Percentiles rank a stretch among this genome's conserved stretches.
phyloP scores from a whole-genome alignment of 1,139 yeast species.

The Meyerozyma athensensis region DNA sequence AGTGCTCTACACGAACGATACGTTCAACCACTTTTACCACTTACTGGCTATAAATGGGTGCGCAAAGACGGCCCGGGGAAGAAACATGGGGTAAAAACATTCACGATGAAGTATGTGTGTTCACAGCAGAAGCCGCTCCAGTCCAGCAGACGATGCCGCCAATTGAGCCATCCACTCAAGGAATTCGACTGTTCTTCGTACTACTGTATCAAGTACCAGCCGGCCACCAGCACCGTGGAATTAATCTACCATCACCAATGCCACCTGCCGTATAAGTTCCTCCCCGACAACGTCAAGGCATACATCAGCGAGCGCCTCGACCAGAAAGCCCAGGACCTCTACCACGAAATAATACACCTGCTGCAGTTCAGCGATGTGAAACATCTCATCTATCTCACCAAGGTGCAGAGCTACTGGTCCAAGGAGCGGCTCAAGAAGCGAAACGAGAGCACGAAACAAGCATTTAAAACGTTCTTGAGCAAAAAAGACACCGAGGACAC shows the following conservation, averaged over 20 bases:
- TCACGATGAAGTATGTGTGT: slow-evolving; percentile 17
- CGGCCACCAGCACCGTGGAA: slow-evolving; percentile 14
- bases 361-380: slow-evolving; percentile 12
- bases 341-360: slow-evolving; percentile 13
- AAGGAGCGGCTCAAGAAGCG: slow-evolving; percentile 14
- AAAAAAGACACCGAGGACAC: background rate
- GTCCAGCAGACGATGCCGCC: slow-evolving; percentile 10
- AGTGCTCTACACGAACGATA: slow-evolving; percentile 11
- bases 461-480: slow-evolving; percentile 15
- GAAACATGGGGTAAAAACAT: slow-evolving; percentile 16
- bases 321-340: slow-evolving; percentile 16
- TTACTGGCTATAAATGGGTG: slow-evolving; percentile 17
- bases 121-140: slow-evolving; percentile 12
- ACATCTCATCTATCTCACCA: slow-evolving; percentile 14
- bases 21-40: slow-evolving; percentile 15
- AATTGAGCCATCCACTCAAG: slow-evolving; percentile 16
- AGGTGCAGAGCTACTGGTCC: slow-evolving; percentile 20
- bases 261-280: slow-evolving; percentile 16
- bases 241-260: slow-evolving; percentile 12
- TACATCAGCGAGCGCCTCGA: slow-evolving; percentile 15
- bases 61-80: slow-evolving; percentile 17
- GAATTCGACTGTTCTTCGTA: slow-evolving; percentile 15
- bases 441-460: slow-evolving; percentile 15
- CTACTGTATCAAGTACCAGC: slow-evolving; percentile 14
- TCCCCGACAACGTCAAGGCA: slow-evolving; percentile 17